Conservation (phyloP, 805 yeast species). For the Saturnispora galanensis region DNA sequence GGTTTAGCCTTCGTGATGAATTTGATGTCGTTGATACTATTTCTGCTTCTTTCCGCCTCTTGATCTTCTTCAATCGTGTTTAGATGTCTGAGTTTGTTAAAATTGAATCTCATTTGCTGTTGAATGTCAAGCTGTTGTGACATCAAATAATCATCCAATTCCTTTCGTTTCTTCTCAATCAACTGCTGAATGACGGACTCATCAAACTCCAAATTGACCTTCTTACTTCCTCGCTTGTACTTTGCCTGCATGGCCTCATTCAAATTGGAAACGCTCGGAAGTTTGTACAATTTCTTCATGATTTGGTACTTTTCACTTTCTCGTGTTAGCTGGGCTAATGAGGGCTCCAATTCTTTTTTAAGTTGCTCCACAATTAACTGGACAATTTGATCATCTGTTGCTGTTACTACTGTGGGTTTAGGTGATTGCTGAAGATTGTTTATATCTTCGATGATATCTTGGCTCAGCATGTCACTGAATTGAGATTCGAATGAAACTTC, state of each 20-base stretch:
- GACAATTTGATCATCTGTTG: constrained; percentile 7
- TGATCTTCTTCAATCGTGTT: constrained; percentile 11
- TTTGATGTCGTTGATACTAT: neutral
- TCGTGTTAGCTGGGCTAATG: constrained; percentile 14
- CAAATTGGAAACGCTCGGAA: constrained; percentile 22
- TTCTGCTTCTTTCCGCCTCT: neutral
- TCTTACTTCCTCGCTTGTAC: constrained; percentile 5
- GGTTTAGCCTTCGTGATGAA: no score
- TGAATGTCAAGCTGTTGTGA: neutral
- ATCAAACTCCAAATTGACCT: constrained; percentile 11
- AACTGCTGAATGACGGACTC: constrained; percentile 6
- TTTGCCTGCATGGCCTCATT: constrained; percentile 9
- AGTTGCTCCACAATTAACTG: constrained; percentile 11
- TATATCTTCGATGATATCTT: neutral
- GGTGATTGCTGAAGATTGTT: no score
- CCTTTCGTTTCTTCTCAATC: constrained; percentile 6
- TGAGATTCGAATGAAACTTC: neutral
- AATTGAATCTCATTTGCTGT: constrained; percentile 11
- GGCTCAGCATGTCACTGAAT: constrained; percentile 2
- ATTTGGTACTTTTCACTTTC: constrained; percentile 19
- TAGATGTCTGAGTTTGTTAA: constrained; percentile 10
- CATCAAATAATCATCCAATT: neutral
- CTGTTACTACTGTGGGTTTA: neutral
- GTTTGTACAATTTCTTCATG: constrained; percentile 17
- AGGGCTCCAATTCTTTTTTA: constrained; percentile 18